phyloP scores from a whole-genome alignment of 139 green algal genomes.

The Chlorella ohadii region DNA sequence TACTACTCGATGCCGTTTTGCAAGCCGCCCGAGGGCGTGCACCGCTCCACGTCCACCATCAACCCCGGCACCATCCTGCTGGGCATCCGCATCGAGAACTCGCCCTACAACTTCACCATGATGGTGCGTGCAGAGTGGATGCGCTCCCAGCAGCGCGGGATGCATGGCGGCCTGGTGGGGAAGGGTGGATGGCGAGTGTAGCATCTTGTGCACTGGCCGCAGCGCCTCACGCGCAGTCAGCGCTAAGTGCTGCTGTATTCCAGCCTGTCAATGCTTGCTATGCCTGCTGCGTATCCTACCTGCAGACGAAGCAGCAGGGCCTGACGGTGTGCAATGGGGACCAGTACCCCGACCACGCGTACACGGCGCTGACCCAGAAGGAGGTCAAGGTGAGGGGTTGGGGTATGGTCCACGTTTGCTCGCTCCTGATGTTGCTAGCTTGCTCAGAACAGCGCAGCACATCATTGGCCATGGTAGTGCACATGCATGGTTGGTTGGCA shows the following conservation, averaged over 20 bases:
- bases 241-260: too few species aligned
- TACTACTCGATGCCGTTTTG: constrained; percentile 98
- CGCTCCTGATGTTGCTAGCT: too few species aligned
- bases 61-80: constrained; percentile 95
- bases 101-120: constrained; percentile 92
- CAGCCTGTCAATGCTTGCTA: too few species aligned
- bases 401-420: too few species aligned
- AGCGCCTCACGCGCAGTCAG: background rate
- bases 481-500: too few species aligned
- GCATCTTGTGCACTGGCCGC: too few species aligned
- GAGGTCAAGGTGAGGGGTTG: constrained; percentile 66
- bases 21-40: constrained; percentile 82
- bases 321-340: constrained; percentile 63
- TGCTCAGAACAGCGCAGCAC: too few species aligned
- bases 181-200: background rate
- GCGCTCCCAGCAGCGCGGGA: too few species aligned
- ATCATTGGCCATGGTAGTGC: too few species aligned
- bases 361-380: constrained; percentile 50
- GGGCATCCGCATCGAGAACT: constrained; percentile 90
- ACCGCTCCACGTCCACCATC: constrained; percentile 69
- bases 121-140: constrained; percentile 58
- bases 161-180: too few species aligned
- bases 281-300: too few species aligned
- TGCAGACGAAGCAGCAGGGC: constrained; percentile 61
- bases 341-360: constrained; percentile 52